Conservation (phyloP, 1,139 yeast species). For the Pneumocystis canis region DNA sequence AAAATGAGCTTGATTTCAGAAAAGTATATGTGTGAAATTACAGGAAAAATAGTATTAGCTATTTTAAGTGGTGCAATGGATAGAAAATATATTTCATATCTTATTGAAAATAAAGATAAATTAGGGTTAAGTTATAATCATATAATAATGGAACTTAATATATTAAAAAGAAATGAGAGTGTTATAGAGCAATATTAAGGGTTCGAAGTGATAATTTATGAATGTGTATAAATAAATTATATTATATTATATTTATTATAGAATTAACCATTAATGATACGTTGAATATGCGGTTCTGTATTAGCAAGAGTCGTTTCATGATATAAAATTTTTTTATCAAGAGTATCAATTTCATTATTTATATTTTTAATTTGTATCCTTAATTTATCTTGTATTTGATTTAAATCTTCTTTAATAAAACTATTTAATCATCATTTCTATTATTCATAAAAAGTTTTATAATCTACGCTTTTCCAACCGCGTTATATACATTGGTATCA, state of each 20-base stretch:
- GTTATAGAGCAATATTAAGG: neutral
- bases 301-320: neutral
- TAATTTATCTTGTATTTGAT: neutral
- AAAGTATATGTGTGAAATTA: conserved; percentile 11
- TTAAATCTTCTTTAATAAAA: neutral
- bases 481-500: neutral
- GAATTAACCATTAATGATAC: neutral
- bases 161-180: neutral
- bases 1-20: conserved; percentile 8
- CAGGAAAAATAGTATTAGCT: conserved; percentile 16
- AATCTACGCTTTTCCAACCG: neutral
- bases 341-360: neutral
- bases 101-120: conserved; percentile 8
- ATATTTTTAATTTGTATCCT: neutral
- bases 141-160: conserved; percentile 5
- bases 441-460: neutral
- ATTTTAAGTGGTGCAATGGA: conserved; percentile 12
- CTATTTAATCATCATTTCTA: neutral
- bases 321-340: neutral
- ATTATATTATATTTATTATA: neutral
- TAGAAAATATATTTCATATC: conserved; percentile 2
- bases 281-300: neutral
- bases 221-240: neutral
- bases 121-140: conserved; percentile 9
- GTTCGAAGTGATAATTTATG: neutral